Evolutionary conservation across 2,329 filamentous ascomycete genomes (phyloP), one percentile per base, ranked within the genome.

Genomic region (Ophiosphaerella narmari): DNA sequence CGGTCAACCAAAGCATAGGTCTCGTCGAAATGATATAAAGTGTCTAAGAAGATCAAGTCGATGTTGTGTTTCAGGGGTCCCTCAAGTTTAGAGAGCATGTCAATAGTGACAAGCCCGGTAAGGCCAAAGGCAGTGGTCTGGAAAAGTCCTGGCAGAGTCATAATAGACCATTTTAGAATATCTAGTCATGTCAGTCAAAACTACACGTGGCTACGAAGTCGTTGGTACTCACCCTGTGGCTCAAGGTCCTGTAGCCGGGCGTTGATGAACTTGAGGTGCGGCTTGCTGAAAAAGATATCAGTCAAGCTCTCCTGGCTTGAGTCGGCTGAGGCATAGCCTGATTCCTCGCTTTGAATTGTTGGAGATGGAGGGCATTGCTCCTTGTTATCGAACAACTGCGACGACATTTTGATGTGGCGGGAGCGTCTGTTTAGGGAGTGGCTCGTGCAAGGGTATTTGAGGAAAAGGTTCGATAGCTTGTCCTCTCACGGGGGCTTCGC

Each of bases 251-350:
- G 89, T 63, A 99, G 80, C 75, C 96, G 91, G 58, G 86, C 78
- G 81, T 99, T 99, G 73, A 99, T 82, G 75, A 93, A 93, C 66
- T 90, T 87, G 62, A 97, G 81, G 74, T 99, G 93, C 57, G 88
- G 84, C 73, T 88, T 88, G 60, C 90, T 93, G 79, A 99, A 91
- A 74, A 87, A 86, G 66, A 97, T 82, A 53, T 90, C 84, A 12
- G 92, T 89, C 16, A 93, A 80, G 59, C 78, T 79, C 44, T 79
- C 78, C 37, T 82, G 78, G 62, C 83, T 87, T 31, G 84, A 86
- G 43, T 81, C 80, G 36, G 83, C 87, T 75, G 76, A 89, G 67
- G 86, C 90, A 78, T 97, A 97, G 57, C 93, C 93, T 32, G 93
- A 97, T 75, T 96, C 91, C 56, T 82, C 80, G 46, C 45, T 48